A percentile compares a stretch with the other conserved stretches of the same genome.
Conservation (phyloP, 2,329 filamentous ascomycete genomes). For the Neofusicoccum sp. region DNA sequence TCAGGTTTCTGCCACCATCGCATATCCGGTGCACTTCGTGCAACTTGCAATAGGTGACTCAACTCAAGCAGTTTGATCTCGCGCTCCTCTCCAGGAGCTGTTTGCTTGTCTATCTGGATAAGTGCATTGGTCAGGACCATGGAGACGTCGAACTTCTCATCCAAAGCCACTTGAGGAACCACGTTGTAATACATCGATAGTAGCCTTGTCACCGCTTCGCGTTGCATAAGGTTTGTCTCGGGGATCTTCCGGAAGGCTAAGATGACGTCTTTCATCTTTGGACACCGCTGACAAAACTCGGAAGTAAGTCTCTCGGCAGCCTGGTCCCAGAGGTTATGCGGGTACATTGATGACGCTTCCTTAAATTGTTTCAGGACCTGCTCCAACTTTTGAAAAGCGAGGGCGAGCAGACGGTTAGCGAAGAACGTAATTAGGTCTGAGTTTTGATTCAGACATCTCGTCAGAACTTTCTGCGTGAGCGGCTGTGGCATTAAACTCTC, state of each 20-base stretch:
- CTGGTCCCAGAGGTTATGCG: slow-evolving; percentile 63
- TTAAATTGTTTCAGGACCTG: slow-evolving; percentile 61
- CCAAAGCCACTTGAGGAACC: slow-evolving; percentile 73
- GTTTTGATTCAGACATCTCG: slow-evolving; percentile 74
- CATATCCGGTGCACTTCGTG: slow-evolving; percentile 77
- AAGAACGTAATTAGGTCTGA: slow-evolving; percentile 82
- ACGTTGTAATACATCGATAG: slow-evolving; percentile 82
- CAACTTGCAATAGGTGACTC: slow-evolving; percentile 77
- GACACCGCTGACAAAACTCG: slow-evolving; percentile 75
- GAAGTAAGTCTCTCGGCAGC: slow-evolving; percentile 66
- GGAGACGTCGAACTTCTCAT: slow-evolving; percentile 86
- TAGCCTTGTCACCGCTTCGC: slow-evolving; percentile 74
- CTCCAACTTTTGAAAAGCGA: slow-evolving; percentile 76
- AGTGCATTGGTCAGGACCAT: slow-evolving; percentile 69
- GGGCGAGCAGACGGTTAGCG: slow-evolving; percentile 72
- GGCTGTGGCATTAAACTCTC: slow-evolving; percentile 85
- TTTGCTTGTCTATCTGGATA: slow-evolving; percentile 53
- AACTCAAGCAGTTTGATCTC: slow-evolving; percentile 70
- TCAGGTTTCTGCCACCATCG: slow-evolving; percentile 82
- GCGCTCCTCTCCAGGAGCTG: slow-evolving; percentile 43
- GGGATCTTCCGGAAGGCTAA: slow-evolving; percentile 68
- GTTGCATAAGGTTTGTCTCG: slow-evolving; percentile 66
- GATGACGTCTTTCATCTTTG: slow-evolving; percentile 78
- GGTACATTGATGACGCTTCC: slow-evolving; percentile 38
- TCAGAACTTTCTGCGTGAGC: slow-evolving; percentile 74